Evolutionary conservation across 2,329 filamentous ascomycete species (phyloP), one percentile per base, ranked within the genome.

Genomic region (Sporothrix schenckii): DNA sequence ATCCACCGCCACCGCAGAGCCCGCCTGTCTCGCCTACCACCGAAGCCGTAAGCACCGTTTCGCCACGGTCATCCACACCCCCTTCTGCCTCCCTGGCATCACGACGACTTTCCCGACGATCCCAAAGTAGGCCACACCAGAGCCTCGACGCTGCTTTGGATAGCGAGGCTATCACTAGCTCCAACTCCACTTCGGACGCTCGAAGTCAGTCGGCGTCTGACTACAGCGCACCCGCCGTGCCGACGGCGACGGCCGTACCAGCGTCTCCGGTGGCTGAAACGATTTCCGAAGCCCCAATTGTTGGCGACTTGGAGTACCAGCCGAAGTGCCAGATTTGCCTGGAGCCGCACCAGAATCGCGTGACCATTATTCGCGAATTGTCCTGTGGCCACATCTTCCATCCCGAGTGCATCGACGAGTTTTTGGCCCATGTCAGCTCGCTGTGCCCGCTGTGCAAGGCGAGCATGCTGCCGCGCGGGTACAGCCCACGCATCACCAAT

Each of bases 331-430:
- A 92, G n/a, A 97, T 98, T 68, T 99, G 95, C 77, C 85, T 97
- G 0, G 91, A 93, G 69, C 88, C 92, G 71, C 98, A 92, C 76
- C 85, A 91, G 39, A 86, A 88, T 19, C 86, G 87, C 50, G 81
- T 84, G 21, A 91, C 92, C 0, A 86, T 89, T 24, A 93, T 98
- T 69, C 91, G 93, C 69, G 92, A 97, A 79, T 83, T 98, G 2
- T 89, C 92, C 0, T 99, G 95, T 75, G 89, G 91, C 0, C 95
- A 99, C 78, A 94, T 98, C 70, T 99, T 94, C 79, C 94, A 99
- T 74, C 91, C 92, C 0, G 90, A 92, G 74, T 99, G 95, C 77
- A 94, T 98, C 73, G 94, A 98, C 77, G 87, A 89, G 27, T 97
- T 95, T 76, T 83, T 98, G 14, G 84, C 86, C 56, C 85, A 89